phyloP scores from a whole-genome alignment of 495 filamentous ascomycete species.

The Podospora didyma region DNA sequence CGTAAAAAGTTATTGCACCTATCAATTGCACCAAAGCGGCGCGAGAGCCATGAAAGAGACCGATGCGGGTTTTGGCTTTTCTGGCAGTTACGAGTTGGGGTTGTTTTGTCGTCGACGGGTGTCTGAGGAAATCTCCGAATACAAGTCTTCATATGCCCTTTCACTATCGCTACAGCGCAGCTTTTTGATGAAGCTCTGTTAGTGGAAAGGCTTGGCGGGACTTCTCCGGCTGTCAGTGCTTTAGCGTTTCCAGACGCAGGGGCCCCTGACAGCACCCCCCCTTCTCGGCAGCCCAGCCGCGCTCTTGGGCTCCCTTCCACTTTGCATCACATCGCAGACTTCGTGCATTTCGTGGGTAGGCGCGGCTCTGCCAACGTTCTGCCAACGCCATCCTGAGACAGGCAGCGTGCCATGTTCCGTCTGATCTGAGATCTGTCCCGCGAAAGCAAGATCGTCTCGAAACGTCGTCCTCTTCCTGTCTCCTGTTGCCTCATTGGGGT shows the following conservation, averaged over 20 bases:
- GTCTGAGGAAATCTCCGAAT: slow-evolving; percentile 18
- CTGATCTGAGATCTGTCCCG: slow-evolving; percentile 25
- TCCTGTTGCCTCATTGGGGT: neutral
- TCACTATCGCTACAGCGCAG: neutral
- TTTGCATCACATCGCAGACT: neutral
- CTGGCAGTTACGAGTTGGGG: neutral
- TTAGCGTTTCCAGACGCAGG: neutral
- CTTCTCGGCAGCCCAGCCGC: neutral
- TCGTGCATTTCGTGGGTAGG: slow-evolving; percentile 7
- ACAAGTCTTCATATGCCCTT: neutral
- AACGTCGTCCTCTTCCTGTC: slow-evolving; percentile 3
- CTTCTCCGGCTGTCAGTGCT: neutral
- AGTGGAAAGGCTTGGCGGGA: neutral
- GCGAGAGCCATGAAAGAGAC: too few species aligned
- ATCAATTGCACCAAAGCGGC: too few species aligned
- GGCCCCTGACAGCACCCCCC: neutral
- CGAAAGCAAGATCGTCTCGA: slow-evolving; percentile 12
- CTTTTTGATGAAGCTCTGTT: neutral
- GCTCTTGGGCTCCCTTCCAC: neutral
- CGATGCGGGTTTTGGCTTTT: neutral
- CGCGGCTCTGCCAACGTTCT: slow-evolving; percentile 23
- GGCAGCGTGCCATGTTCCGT: slow-evolving; percentile 29
- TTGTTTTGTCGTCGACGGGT: neutral
- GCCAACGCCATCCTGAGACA: slow-evolving; percentile 22
- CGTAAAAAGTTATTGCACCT: too few species aligned